Evolutionary conservation across 2,329 filamentous ascomycete genomes (phyloP).

Genomic region (Talaromyces funiculosus): DNA sequence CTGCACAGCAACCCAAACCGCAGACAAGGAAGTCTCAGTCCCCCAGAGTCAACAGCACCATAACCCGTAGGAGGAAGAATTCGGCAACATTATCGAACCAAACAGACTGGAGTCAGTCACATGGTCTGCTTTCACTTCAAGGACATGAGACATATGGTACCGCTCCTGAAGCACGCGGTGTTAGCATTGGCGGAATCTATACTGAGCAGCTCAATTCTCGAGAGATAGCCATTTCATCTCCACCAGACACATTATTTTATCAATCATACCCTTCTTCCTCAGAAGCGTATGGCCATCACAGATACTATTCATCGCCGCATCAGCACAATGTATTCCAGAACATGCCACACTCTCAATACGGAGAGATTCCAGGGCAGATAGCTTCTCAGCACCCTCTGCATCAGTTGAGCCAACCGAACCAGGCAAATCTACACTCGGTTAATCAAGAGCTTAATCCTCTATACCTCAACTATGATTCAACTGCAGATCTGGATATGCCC

Average conservation of each 20-base stretch:
- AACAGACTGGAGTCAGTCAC: background rate
- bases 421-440: conserved; percentile 48
- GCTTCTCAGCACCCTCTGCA: conserved; percentile 34
- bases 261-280: conserved; percentile 36
- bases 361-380: conserved; percentile 28
- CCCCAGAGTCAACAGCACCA: conserved; percentile 13
- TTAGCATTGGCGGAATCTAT: background rate
- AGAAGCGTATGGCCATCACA: conserved; percentile 36
- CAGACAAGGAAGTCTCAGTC: conserved; percentile 21
- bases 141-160: background rate
- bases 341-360: conserved; percentile 26
- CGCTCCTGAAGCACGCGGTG: conserved; percentile 2
- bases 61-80: conserved; percentile 14
- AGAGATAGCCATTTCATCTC: conserved; percentile 55
- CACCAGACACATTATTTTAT: conserved; percentile 47
- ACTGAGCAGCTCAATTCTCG: conserved; percentile 45
- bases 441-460: conserved; percentile 55
- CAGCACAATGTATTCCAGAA: conserved; percentile 26
- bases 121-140: background rate
- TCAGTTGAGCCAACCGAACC: conserved; percentile 47
- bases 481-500: conserved; percentile 52
- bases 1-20: conserved; percentile 32
- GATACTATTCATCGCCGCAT: conserved; percentile 22
- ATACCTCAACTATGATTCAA: conserved; percentile 55
- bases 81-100: conserved; percentile 45